These are phyloP conservation scores for Pyricularia grisea DNA, from an alignment of 2,329 filamentous ascomycete species.

Conservation along the genomic window DNA sequence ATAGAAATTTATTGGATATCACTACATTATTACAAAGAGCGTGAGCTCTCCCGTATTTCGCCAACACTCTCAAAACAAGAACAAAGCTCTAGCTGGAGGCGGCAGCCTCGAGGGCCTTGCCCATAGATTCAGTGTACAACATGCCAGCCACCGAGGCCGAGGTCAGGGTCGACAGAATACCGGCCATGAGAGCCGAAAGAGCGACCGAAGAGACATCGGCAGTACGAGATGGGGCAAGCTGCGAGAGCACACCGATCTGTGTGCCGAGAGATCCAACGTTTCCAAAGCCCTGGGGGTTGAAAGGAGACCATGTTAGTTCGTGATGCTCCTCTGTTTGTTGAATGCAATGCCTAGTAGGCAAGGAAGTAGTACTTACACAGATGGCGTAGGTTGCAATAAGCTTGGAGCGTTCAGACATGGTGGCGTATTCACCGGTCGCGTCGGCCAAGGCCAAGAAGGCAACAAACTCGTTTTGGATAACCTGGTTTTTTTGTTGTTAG, in stretches of 20 bases:
- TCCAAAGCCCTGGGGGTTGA: conserved; percentile 49
- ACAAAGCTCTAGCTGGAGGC: not conserved
- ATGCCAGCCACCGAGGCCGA: conserved; percentile 72
- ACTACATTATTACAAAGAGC: not conserved
- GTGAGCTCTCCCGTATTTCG: not conserved
- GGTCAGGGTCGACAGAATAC: conserved; percentile 69
- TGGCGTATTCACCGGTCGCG: conserved; percentile 44
- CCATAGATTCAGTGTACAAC: conserved; percentile 26
- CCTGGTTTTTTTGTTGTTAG: not conserved
- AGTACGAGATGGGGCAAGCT: conserved; percentile 65
- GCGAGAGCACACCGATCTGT: conserved; percentile 79
- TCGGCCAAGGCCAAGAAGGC: conserved; percentile 48
- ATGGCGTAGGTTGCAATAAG: conserved; percentile 82
- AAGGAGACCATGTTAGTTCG: conserved; percentile 12
- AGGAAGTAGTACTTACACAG: conserved; percentile 38
- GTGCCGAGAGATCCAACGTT: conserved; percentile 84
- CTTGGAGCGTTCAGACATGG: conserved; percentile 58
- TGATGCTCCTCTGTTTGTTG: no score
- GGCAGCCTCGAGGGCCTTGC: not conserved
- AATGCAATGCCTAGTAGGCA: no score
- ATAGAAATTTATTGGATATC: no score
- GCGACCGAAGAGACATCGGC: conserved; percentile 71
- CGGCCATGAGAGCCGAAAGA: conserved; percentile 66
- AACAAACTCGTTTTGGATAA: conserved; percentile 79
- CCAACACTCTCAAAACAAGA: not conserved